These are phyloP conservation scores for Tetrahymena malaccensis DNA, from an alignment of 73 alveolate genomes.

Conservation along the genomic window DNA sequence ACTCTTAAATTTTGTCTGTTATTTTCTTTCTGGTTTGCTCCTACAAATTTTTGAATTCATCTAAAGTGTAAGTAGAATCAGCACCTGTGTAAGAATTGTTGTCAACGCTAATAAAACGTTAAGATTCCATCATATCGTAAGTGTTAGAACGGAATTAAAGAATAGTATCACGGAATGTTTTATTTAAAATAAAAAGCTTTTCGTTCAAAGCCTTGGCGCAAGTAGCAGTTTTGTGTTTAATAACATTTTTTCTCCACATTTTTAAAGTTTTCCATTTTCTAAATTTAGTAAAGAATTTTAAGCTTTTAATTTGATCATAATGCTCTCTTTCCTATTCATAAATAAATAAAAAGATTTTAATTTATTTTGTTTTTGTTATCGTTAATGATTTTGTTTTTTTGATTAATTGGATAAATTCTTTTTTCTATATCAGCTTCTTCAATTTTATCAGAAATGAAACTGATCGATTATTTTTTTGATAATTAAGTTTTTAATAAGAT, in stretches of 20 bases:
- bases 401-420: neutral
- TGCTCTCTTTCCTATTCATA: conserved; percentile 55
- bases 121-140: conserved; percentile 62
- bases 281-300: conserved; percentile 63
- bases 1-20: conserved; percentile 45
- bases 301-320: conserved; percentile 48
- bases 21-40: conserved; percentile 47
- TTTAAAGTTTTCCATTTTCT: conserved; percentile 73
- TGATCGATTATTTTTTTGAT: neutral
- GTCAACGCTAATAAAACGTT: conserved; percentile 49
- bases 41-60: conserved; percentile 49
- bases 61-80: conserved; percentile 47
- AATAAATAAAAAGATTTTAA: neutral
- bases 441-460: neutral
- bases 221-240: conserved; percentile 57
- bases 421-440: neutral
- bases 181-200: conserved; percentile 57
- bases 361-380: neutral
- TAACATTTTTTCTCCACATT: conserved; percentile 74
- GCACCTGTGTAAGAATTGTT: conserved; percentile 37
- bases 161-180: conserved; percentile 51
- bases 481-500: neutral
- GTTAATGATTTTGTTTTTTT: neutral
- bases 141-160: conserved; percentile 45
- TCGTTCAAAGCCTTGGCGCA: conserved; percentile 52